phyloP scores from a whole-genome alignment of 129 eudicot species.

The Flaveria bidentis region DNA sequence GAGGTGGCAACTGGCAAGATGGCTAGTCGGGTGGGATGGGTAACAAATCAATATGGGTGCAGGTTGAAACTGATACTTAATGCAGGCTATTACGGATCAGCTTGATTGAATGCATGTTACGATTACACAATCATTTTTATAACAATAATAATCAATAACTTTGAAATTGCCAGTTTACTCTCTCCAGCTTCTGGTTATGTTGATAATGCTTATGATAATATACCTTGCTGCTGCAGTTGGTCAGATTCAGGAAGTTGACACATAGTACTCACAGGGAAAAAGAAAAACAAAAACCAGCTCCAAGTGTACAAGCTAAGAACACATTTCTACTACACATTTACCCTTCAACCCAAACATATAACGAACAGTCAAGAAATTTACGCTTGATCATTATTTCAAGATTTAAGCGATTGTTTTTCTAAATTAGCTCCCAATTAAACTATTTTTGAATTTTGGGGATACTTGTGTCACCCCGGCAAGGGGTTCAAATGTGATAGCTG shows the following conservation, averaged over 20 bases:
- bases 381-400: background rate
- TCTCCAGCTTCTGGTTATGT: background rate
- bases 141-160: background rate
- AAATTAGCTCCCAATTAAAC: constrained; percentile 7
- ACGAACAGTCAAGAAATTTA: constrained; percentile 17
- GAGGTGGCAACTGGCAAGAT: background rate
- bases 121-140: background rate
- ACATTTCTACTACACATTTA: constrained; percentile 18
- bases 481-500: constrained; percentile 26
- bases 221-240: constrained; percentile 36
- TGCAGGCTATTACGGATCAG: background rate
- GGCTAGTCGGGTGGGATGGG: background rate
- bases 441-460: constrained; percentile 17
- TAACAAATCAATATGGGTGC: background rate
- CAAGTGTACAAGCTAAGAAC: constrained; percentile 20
- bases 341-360: constrained; percentile 1
- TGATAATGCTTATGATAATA: background rate
- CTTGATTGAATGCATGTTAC: background rate
- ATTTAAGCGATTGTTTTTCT: constrained; percentile 14
- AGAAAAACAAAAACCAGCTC: constrained; percentile 5
- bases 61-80: background rate
- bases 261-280: constrained; percentile 19
- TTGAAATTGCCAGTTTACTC: background rate
- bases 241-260: constrained; percentile 41
- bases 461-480: background rate